Evolutionary conservation across 2,329 filamentous ascomycete genomes (phyloP).

Genomic region (Venturia carpophila): DNA sequence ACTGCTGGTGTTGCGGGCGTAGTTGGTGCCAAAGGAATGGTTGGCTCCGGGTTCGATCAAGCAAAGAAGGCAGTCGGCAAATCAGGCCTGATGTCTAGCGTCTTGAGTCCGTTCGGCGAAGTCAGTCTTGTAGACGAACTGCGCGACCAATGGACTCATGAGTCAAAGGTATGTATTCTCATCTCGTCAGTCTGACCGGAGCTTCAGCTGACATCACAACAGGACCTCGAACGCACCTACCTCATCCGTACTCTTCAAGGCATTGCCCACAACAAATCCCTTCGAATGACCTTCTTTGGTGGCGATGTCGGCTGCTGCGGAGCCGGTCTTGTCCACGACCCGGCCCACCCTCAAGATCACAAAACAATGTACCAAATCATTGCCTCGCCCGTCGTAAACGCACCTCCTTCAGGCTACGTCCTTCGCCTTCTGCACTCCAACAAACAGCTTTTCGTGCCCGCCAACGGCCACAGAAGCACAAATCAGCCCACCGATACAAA

Average conservation of each 20-base stretch:
- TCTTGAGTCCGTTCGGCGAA: conserved; percentile 92
- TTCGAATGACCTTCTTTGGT: conserved; percentile 94
- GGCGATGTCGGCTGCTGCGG: conserved; percentile 88
- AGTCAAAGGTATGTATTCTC: conserved; percentile 61
- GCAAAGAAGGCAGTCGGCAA: conserved; percentile 98
- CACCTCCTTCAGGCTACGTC: conserved; percentile 75
- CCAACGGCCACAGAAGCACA: conserved; percentile 67
- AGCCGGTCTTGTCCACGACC: conserved; percentile 90
- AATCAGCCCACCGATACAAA: conserved; percentile 83
- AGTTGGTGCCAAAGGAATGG: conserved; percentile 87
- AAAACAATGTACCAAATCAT: conserved; percentile 99
- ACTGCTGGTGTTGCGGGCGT: conserved; percentile 92
- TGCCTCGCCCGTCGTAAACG: conserved; percentile 83
- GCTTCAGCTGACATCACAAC: conserved; percentile 21
- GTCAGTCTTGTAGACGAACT: conserved; percentile 91
- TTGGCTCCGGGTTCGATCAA: conserved; percentile 84
- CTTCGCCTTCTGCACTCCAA: conserved; percentile 94
- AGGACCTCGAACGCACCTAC: conserved; percentile 92
- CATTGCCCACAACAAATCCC: conserved; percentile 87
- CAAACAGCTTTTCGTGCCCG: conserved; percentile 82
- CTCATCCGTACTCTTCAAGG: conserved; percentile 91
- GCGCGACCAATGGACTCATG: conserved; percentile 96
- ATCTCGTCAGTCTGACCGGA: conserved; percentile 15
- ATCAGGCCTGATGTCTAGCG: conserved; percentile 87
- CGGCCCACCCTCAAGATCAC: conserved; percentile 81